Evolutionary conservation across 2,329 filamentous ascomycete genomes (phyloP), one percentile per base, ranked within the genome.

Genomic region (Colletotrichum endophyticum): DNA sequence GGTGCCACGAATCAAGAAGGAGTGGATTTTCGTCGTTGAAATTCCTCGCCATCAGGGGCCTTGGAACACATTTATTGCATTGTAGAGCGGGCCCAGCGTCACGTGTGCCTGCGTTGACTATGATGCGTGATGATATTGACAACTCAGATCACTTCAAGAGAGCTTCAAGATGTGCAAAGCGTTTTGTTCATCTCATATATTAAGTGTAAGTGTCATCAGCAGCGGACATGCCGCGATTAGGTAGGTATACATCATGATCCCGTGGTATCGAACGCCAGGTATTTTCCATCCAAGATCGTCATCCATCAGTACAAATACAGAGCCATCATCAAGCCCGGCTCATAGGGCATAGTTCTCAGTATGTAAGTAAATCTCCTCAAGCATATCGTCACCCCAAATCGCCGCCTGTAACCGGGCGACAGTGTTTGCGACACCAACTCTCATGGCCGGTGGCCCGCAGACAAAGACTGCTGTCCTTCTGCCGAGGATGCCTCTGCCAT

Each of bases 261-360:
- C 34, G 32, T 77, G 75, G 75, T 77, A 77, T 77, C 66, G 57
- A 73, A 73, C 73, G 73, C 73, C 73, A 66, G 27, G 57, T 64
- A 72, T 75, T 75, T 72, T 44, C 39, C 44, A 27, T 61, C 72
- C 36, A 32, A 69, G 16, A 25, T 69, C 66, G 36, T 70, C 57
- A 70, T 62, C 68, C 22, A 49, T 74, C 74, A 74, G 44, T 71
- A 77, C 30, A 67, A 67, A 16, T 77, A 77, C 75, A 77, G 28
- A 7, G 59, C 64, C 36, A 19, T 8, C 39, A 36, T 59, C 49
- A 15, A 25, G 22, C 19, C 62, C 22, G 30, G 5, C 25, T 89
- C 85, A 98, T 78, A 98, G 88, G 68, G 96, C 95, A 87, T 98
- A 98, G 84, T 98, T 98, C 88, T 99, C 96, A 5, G 96, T 95